A percentile compares a stretch with the other conserved stretches of the same genome.
phyloP scores from a whole-genome alignment of 208 protist genomes.

The Lotmaria passim region DNA sequence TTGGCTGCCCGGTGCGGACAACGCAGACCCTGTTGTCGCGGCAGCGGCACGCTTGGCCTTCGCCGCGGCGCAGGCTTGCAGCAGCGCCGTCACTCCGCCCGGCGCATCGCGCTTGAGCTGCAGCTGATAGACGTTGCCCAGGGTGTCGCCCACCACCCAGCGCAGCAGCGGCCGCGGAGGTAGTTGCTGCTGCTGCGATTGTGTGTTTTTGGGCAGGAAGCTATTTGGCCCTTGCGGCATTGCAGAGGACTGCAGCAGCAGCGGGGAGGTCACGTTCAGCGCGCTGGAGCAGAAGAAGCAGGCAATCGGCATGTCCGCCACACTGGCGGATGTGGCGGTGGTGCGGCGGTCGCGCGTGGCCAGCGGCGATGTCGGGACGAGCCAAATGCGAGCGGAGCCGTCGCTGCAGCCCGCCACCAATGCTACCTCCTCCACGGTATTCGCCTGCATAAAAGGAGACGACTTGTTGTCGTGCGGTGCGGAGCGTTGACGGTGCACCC shows the following conservation, averaged over 20 bases:
- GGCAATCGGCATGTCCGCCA: slow-evolving; percentile 7
- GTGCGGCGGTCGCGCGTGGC: neutral
- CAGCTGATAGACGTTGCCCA: slow-evolving; percentile 83
- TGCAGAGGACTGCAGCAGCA: neutral
- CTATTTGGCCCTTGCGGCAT: neutral
- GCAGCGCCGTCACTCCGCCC: neutral
- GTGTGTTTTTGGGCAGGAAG: neutral
- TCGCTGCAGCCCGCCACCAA: slow-evolving; percentile 38
- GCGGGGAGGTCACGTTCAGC: slow-evolving; percentile 7
- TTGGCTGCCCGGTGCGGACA: neutral
- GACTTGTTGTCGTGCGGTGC: neutral
- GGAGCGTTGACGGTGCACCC: neutral
- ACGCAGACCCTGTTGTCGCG: neutral
- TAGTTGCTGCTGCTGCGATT: neutral
- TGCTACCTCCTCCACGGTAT: slow-evolving; percentile 10
- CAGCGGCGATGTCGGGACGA: slow-evolving; percentile 4
- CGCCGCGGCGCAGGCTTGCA: neutral
- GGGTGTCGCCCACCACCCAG: slow-evolving; percentile 68
- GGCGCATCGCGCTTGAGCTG: slow-evolving; percentile 36
- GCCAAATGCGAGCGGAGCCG: slow-evolving; percentile 33
- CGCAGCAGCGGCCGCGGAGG: neutral
- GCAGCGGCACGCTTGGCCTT: neutral
- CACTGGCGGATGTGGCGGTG: neutral
- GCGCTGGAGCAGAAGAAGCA: slow-evolving; percentile 28
- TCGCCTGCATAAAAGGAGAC: neutral